Base-by-base conservation (phyloP, 2,329 filamentous ascomycete genomes). In the Xylariales sp. region DNA sequence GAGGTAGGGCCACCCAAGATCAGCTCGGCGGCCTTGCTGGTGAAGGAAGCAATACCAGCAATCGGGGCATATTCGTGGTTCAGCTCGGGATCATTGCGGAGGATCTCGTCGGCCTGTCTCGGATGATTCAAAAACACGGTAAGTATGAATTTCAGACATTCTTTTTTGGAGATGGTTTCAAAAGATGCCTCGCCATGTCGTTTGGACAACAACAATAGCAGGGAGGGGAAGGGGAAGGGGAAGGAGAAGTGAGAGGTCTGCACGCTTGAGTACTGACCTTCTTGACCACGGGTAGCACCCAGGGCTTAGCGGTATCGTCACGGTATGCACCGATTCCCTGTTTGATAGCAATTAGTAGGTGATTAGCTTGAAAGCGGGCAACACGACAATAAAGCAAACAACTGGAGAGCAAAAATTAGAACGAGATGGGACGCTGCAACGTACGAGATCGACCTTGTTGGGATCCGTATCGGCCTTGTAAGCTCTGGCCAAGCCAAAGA, bases 51-150 rank as follows among this genome's bases (percentile, higher is more conserved):
- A 42, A 97, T 76, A 57, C 93, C 93, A 46, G 89, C 85, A 61
- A 98, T 98, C 42, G 93, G 91, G 43, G 94, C 88, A 67, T 98
- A 98, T 76, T 98, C 93, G 73, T 98, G 91, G 71, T 98, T 95
- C 54, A 95, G 75, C 43, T 87, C 78, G 58, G 91, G 89, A 66
- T 96, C 89, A 60, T 85, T 84, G 63, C 83, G 85, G 50, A 97
- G 78, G 55, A 88, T 81, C 49, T 93, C 85, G 62, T 97, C 90
- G 53, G 93, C 93, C 91, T 97, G 60, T 37, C 49, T 10, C n/a
- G n/a, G n/a, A n/a, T n/a, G n/a, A 6, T 34, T 18, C 14, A 25
- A n/a, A 25, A 25, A 16, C 8, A 15, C 28, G 28, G 28, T 30
- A 15, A 30, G 28, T 15, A 30, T 30, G 28, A n/a, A n/a, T n/a